These are phyloP conservation scores for Rhizodiscina lignyota DNA, from an alignment of 495 filamentous ascomycete genomes.

Conservation along the genomic window DNA sequence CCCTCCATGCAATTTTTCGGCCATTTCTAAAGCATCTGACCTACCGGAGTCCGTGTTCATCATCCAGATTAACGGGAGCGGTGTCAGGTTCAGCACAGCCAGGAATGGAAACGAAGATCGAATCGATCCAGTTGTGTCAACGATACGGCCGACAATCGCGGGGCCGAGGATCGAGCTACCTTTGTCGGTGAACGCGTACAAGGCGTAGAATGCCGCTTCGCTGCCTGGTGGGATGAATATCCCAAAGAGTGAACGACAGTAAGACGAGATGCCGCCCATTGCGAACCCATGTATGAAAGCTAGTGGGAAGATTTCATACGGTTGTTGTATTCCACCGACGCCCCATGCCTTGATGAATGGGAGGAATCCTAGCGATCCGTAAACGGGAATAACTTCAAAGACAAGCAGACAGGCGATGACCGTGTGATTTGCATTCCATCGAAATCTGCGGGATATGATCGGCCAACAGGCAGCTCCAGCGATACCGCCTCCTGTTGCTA, in stretches of 20 bases:
- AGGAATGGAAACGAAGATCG: constrained; percentile 19
- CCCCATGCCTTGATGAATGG: constrained; percentile 10
- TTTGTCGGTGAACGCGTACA: constrained; percentile 21
- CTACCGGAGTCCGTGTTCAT: too few species aligned
- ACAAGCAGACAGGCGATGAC: constrained; percentile 11
- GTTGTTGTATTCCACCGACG: constrained; percentile 15
- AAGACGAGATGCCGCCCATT: constrained; percentile 16
- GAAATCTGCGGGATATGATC: constrained; percentile 4
- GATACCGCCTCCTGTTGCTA: constrained; percentile 14
- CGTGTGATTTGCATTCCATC: constrained; percentile 6
- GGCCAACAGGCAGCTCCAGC: constrained; percentile 18
- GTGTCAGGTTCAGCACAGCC: constrained; percentile 12
- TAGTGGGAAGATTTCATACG: constrained; percentile 19
- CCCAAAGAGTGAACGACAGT: constrained; percentile 15
- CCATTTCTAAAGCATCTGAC: too few species aligned
- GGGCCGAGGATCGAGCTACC: constrained; percentile 16
- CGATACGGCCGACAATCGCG: constrained; percentile 16
- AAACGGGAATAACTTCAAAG: constrained; percentile 18
- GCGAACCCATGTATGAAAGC: constrained; percentile 14
- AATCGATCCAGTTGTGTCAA: constrained; percentile 16
- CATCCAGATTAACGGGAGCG: constrained; percentile 14
- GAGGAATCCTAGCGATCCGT: constrained; percentile 18
- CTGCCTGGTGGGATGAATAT: constrained; percentile 17
- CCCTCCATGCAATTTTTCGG: too few species aligned
- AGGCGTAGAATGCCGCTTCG: constrained; percentile 18